Base-by-base conservation (phyloP, 352 stramenopile genomes). In the Lagenidium sp. region DNA sequence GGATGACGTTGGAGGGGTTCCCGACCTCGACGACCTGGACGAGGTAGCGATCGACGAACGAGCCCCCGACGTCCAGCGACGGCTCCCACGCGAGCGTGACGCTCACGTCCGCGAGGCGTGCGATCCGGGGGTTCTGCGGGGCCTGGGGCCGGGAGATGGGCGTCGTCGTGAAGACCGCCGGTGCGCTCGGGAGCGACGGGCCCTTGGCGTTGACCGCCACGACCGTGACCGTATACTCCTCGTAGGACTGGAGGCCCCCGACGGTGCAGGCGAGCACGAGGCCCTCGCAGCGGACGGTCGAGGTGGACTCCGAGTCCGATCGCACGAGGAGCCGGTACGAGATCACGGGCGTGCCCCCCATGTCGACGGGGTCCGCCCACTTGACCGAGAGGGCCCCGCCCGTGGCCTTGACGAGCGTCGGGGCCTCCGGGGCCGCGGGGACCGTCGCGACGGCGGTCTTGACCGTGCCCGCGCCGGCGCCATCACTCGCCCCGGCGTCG, bases 301-400 rank as follows among this genome's bases (percentile, higher is more conserved):
- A 32, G 28, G 28, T 8, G 8, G 28, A 32, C 15, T 15, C 28
- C 8, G 8, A 8, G 8, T 32, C 15, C 8, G 28, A 13, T 15
- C 8, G 8, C 16, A 79, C 59, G 13, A 42, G 41, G 2, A 85
- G 44, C 6, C 23, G 21, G 30, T 77, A 82, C 0, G 56, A 69
- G 11, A 48, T 65, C n/a, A 85, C 43, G 1, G 68, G 57, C 8
- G 63, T 29, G 7, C 72, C 72, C 7, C 72, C 72, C 0, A 58
- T 75, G 24, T 85, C 72, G 1, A 85, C 52, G 0, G 72, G 68
- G 23, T 78, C 62, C 0, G 20, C 35, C 72, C 72, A 85, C 2
- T 13, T 26, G 1, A 85, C 19, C 6, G 35, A 40, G 35, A 81
- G 50, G 0, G 72, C 55, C 2, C 72, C 72, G 5, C 72, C 72